Base-by-base conservation (phyloP, 2,329 filamentous ascomycete genomes). In the Aureobasidium leucospermi region DNA sequence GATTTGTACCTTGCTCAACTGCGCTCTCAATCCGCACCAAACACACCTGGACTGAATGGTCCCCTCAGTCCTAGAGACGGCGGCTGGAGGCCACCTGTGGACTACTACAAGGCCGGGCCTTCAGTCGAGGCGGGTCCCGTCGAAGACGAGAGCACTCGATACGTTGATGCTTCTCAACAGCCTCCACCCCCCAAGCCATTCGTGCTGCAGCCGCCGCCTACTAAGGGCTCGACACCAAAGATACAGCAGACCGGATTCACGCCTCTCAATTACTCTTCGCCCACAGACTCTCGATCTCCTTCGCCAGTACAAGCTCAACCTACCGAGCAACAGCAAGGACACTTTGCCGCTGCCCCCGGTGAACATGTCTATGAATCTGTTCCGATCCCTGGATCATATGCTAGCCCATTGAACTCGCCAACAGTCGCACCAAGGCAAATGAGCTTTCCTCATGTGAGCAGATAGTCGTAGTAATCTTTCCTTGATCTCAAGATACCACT, bases 361-460 rank as follows among this genome's bases (percentile, higher is more conserved):
- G 93, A 96, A 79, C 84, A 88, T 67, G 84, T 85, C 51, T 96
- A 96, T 73, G 92, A 86, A 11, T 78, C 87, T 23, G 93, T 96
- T 34, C 90, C 92, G 0, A 96, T 96, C 61, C 93, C 93, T 0
- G 89, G 88, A 6, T 89, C 91, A 0, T 96, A 96, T 70, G 36
- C 9, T 4, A 41, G 52, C 28, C 59, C 59, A 4, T 8, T 61
- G 31, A 58, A 46, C 23, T 57, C 51, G 36, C 59, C 59, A 2
- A 52, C 59, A 3, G 59, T 57, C n/a, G 59, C 59, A 19, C 59
- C 59, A 7, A 42, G 49, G 23, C 48, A 59, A 13, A 59, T 59
- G 58, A 16, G 19, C 8, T 52, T 52, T 15, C 23, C 48, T 39
- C 48, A 6, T 36, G 6, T 9, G 15, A 23, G n/a, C 23, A 29